A percentile compares a stretch with the other conserved stretches of the same genome.
phyloP scores from a whole-genome alignment of 441 rosid species.

The Arabidopsis lyrata region DNA sequence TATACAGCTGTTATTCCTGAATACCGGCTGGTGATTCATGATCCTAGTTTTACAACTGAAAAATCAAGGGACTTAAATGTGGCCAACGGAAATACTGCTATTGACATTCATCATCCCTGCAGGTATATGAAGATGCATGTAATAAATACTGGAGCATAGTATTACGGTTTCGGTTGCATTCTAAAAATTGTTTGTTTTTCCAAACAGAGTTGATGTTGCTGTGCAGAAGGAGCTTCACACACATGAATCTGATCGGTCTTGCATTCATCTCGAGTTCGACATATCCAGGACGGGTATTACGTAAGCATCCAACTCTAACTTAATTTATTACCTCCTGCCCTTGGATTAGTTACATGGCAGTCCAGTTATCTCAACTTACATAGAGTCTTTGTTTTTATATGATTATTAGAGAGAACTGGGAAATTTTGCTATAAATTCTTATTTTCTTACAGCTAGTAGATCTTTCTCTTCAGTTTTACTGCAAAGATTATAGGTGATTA shows the following conservation, averaged over 20 bases:
- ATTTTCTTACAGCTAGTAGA: neutral
- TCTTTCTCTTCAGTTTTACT: neutral
- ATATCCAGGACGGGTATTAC: conserved; percentile 68
- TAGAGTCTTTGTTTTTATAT: neutral
- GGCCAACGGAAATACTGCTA: conserved; percentile 67
- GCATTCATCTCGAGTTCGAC: conserved; percentile 95
- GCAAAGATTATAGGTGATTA: neutral
- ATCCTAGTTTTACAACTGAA: conserved; percentile 44
- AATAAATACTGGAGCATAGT: neutral
- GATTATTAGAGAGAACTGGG: neutral
- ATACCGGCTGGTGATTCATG: conserved; percentile 77
- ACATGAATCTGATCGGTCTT: conserved; percentile 90
- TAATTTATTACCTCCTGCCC: neutral
- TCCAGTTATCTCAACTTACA: conserved; percentile 17
- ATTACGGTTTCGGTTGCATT: conserved; percentile 17
- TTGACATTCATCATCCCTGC: conserved; percentile 91
- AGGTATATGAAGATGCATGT: conserved; percentile 52
- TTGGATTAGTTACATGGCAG: conserved; percentile 15
- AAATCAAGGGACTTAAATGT: conserved; percentile 50
- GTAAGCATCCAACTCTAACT: conserved; percentile 53
- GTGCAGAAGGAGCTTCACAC: conserved; percentile 85
- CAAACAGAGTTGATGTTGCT: conserved; percentile 78
- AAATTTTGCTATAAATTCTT: neutral
- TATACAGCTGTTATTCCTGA: conserved; percentile 76
- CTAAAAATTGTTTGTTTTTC: conserved; percentile 34